phyloP scores from a whole-genome alignment of 768 basidiomycete species.

The Hypholoma fasciculare region DNA sequence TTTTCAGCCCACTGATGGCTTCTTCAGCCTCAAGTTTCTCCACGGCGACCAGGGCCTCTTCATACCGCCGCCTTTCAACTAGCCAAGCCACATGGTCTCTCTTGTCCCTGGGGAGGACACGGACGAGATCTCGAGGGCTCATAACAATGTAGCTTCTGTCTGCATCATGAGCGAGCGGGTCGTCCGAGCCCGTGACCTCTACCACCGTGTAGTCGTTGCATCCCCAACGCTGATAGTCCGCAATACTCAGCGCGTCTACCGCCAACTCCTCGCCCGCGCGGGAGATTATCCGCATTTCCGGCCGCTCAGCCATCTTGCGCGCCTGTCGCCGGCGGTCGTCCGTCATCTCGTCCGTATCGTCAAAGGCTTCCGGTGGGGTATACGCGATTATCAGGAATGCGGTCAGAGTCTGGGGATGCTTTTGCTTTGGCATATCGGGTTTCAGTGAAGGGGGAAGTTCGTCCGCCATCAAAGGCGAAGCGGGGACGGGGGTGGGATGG shows the following conservation, averaged over 20 bases:
- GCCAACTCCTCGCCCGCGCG: slow-evolving; percentile 86
- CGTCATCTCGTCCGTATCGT: slow-evolving; percentile 62
- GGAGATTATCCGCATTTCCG: slow-evolving; percentile 91
- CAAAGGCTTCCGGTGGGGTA: slow-evolving; percentile 71
- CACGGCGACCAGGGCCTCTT: slow-evolving; percentile 83
- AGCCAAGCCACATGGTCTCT: slow-evolving; percentile 93
- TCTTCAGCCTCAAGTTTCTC: slow-evolving; percentile 60
- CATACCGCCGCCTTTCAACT: slow-evolving; percentile 81
- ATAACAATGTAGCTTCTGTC: slow-evolving; percentile 76
- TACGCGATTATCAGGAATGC: slow-evolving; percentile 90
- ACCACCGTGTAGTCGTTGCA: slow-evolving; percentile 90
- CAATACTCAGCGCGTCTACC: slow-evolving; percentile 78
- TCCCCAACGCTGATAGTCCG: slow-evolving; percentile 79
- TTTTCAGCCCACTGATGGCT: slow-evolving; percentile 20
- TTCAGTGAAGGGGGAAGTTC: slow-evolving; percentile 15
- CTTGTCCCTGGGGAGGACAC: slow-evolving; percentile 85
- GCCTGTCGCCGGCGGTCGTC: slow-evolving; percentile 74
- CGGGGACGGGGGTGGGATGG: slow-evolving; percentile 50
- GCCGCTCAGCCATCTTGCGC: slow-evolving; percentile 85
- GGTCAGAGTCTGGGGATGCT: slow-evolving; percentile 39
- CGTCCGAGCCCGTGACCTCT: slow-evolving; percentile 40
- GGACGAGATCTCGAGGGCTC: slow-evolving; percentile 83
- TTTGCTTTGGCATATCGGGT: slow-evolving; percentile 13
- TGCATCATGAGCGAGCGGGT: slow-evolving; percentile 23
- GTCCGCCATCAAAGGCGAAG: slow-evolving; percentile 13